A percentile compares a stretch with the other conserved stretches of the same genome.
Conservation (phyloP, 2,329 filamentous ascomycete species). For the Lecanosticta acicola region DNA sequence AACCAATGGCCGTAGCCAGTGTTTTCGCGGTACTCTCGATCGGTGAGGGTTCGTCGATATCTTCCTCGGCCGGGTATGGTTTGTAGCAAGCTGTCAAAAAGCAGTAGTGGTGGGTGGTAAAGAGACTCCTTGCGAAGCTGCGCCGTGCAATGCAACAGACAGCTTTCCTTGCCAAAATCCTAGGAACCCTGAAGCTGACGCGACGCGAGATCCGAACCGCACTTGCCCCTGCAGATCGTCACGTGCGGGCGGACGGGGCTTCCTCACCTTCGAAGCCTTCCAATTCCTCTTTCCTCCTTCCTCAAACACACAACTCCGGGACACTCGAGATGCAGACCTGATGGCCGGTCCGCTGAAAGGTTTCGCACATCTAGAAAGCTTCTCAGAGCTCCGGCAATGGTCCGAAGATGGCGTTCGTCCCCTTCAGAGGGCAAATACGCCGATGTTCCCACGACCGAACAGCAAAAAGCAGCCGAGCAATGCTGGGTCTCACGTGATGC, state of each 20-base stretch:
- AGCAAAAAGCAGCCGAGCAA: background rate
- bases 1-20: conserved; percentile 7
- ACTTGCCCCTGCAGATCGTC: too few species aligned
- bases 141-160: background rate
- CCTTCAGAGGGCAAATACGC: conserved; percentile 37
- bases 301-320: too few species aligned
- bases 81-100: too few species aligned
- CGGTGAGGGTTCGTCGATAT: background rate
- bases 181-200: too few species aligned
- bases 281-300: background rate
- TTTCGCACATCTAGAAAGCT: conserved; percentile 40
- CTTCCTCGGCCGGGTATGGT: too few species aligned
- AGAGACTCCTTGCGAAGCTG: background rate
- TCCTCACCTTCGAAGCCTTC: too few species aligned
- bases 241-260: too few species aligned
- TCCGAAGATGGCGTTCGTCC: conserved; percentile 29
- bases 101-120: background rate
- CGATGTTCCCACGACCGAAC: conserved; percentile 27
- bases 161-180: too few species aligned
- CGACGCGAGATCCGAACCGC: too few species aligned
- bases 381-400: conserved; percentile 37
- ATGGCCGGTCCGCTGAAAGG: conserved; percentile 17
- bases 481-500: conserved; percentile 24
- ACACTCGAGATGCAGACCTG: too few species aligned
- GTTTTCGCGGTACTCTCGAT: conserved; percentile 4